Base-by-base conservation (phyloP, 495 filamentous ascomycete species). In the Aspergillus mulundensis region DNA sequence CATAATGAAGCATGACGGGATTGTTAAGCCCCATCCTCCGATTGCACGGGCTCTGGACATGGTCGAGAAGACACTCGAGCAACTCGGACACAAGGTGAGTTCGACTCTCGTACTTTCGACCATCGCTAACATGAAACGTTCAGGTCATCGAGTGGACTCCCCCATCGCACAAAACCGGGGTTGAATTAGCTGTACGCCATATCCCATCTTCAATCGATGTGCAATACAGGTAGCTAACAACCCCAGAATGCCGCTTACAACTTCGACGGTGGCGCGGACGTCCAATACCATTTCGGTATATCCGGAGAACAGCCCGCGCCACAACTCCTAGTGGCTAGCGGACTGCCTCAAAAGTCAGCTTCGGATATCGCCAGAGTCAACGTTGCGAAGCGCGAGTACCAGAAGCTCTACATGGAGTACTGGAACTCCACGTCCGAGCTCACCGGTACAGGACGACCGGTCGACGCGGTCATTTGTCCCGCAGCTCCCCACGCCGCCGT, bases 401-500 rank as follows among this genome's bases (percentile, higher is more conserved):
- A 84, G 65, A 86, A 84, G 61, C 73, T 77, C 42, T 87, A 87
- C 58, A 77, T 84, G 77, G 83, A 85, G 30, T 88, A 87, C 67
- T 89, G 86, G 86, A 84, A 86, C 59, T 79, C 68, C 41, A 88
- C 84, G 0, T 69, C 66, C 1, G 59, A 72, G 19, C 32, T 71
- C 15, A 86, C 82, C 0, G 73, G 75, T 10, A 86, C 81, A 1
- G 83, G 82, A 12, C 69, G 81, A 34, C 81, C 83, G 0, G 78
- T 81, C 12, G 81, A 85, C 54, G 81, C 72, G 20, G 32, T 85
- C 2, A 74, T 85, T 30, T 71, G 71, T 58, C 72, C 79, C 15
- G 40, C 69, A 25, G 76, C 76, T 18, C 66, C 74, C 15, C 69
- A 74, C 49, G 72, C 75, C 20, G 76, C 83, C 1, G 80, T 79